These are phyloP conservation scores for Boletales sp. DNA, from an alignment of 768 basidiomycete species.

Conservation along the genomic window DNA sequence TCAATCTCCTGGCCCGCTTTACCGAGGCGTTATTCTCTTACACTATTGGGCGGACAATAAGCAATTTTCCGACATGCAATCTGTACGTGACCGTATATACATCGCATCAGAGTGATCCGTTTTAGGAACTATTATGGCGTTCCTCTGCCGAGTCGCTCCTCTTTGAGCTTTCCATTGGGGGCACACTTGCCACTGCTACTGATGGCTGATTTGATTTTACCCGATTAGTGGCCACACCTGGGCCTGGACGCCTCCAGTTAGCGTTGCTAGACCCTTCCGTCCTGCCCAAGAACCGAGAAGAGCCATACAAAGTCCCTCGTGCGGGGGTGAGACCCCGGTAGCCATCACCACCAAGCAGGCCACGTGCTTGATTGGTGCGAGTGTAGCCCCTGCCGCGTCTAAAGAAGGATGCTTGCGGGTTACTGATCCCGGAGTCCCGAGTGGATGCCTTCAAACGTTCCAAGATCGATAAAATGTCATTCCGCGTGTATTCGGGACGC, in stretches of 20 bases:
- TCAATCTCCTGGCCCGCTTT: conserved; percentile 25
- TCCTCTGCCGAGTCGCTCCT: conserved; percentile 14
- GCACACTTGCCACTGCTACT: conserved; percentile 6
- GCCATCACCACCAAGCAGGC: conserved; percentile 12
- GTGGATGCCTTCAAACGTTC: conserved; percentile 39
- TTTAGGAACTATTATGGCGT: conserved; percentile 23
- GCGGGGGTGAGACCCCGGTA: conserved; percentile 11
- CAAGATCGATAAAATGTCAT: conserved; percentile 52
- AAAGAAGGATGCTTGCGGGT: conserved; percentile 4
- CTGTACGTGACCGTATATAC: conserved; percentile 17
- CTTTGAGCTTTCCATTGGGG: conserved; percentile 26
- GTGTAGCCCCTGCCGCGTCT: conserved; percentile 2
- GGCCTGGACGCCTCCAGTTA: conserved; percentile 17
- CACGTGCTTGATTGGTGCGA: conserved; percentile 17
- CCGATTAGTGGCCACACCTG: conserved; percentile 10
- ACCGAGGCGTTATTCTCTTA: conserved; percentile 18
- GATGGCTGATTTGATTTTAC: conserved; percentile 16
- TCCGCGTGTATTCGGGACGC: conserved; percentile 44
- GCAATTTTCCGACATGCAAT: conserved; percentile 10
- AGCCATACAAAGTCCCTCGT: conserved; percentile 12
- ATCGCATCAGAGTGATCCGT: conserved; percentile 12
- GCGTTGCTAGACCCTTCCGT: conserved; percentile 9
- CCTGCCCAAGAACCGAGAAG: conserved; percentile 15
- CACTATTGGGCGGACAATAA: conserved; percentile 20
- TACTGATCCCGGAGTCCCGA: conserved; percentile 12